Conservation (phyloP, 441 rosid species). For the Syzygium syzygioides region DNA sequence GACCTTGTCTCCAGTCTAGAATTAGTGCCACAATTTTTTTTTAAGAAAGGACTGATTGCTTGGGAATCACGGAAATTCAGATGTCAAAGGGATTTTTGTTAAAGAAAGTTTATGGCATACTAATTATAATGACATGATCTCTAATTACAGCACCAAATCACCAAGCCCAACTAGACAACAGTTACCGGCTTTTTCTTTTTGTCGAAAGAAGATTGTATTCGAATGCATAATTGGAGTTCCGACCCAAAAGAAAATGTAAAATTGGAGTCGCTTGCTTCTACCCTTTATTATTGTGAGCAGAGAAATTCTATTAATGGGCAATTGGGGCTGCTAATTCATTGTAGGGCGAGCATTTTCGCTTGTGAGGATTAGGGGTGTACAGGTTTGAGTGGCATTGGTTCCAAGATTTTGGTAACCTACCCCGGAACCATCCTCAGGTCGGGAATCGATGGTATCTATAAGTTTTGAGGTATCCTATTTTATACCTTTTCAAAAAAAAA, state of each 20-base stretch:
- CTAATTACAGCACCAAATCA: neutral
- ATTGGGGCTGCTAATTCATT: too few relatives aligned
- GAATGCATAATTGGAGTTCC: too few relatives aligned
- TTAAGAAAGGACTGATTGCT: neutral
- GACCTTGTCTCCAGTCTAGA: neutral
- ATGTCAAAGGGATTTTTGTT: neutral
- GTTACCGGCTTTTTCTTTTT: neutral
- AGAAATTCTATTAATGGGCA: too few relatives aligned
- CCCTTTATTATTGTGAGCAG: too few relatives aligned
- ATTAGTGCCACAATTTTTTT: neutral
- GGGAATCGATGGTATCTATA: neutral
- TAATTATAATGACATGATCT: neutral
- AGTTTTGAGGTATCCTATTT: neutral
- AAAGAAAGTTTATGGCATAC: neutral
- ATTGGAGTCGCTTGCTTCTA: too few relatives aligned
- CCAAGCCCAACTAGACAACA: neutral
- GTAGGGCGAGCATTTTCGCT: too few relatives aligned
- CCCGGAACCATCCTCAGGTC: neutral
- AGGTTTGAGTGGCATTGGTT: too few relatives aligned
- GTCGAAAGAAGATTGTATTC: too few relatives aligned
- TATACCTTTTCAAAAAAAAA: neutral
- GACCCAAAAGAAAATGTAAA: too few relatives aligned
- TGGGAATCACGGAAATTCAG: neutral
- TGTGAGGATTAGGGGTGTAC: too few relatives aligned
- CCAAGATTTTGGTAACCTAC: too few relatives aligned